phyloP scores from a whole-genome alignment of 2,329 filamentous ascomycete species.

The Sporothrix luriei region DNA sequence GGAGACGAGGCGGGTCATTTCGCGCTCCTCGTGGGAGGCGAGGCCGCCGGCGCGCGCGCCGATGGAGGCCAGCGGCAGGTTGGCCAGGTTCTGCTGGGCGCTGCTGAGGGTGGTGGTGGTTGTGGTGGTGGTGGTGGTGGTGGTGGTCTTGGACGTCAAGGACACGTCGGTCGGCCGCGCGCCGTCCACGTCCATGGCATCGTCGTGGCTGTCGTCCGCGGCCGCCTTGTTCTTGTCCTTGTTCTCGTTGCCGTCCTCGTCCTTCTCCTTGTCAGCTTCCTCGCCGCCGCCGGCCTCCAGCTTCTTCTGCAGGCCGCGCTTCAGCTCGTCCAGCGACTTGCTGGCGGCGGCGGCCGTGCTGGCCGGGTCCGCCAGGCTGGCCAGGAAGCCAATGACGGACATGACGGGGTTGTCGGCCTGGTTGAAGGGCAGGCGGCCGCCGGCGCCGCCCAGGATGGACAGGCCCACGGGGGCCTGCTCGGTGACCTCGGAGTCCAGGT shows the following conservation, averaged over 20 bases:
- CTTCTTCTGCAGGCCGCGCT: constrained; percentile 74
- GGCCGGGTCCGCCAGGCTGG: constrained; percentile 83
- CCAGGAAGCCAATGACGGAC: constrained; percentile 93
- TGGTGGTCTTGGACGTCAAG: constrained; percentile 49
- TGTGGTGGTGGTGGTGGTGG: constrained; percentile 49
- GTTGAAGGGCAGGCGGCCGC: constrained; percentile 83
- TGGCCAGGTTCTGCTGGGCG: constrained; percentile 56
- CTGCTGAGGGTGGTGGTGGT: constrained; percentile 65
- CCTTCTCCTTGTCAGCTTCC: constrained; percentile 44
- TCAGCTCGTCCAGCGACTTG: constrained; percentile 84
- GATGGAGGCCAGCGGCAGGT: constrained; percentile 80
- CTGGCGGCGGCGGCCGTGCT: constrained; percentile 89
- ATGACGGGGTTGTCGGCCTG: constrained; percentile 95
- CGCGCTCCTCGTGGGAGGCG: constrained; percentile 92
- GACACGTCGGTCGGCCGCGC: constrained; percentile 51
- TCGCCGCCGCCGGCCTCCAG: constrained; percentile 60
- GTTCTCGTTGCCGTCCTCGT: constrained; percentile 58
- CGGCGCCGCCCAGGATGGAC: constrained; percentile 68
- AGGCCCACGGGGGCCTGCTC: constrained; percentile 60
- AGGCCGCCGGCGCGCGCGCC: constrained; percentile 84
- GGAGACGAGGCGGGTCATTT: constrained; percentile 91
- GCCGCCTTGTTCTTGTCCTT: constrained; percentile 55
- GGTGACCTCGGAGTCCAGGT: constrained; percentile 74
- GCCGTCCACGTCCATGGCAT: constrained; percentile 67
- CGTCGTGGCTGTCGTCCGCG: constrained; percentile 58